Base-by-base conservation (phyloP, 2,329 filamentous ascomycete genomes). In the Arthrinium puccinioides region DNA sequence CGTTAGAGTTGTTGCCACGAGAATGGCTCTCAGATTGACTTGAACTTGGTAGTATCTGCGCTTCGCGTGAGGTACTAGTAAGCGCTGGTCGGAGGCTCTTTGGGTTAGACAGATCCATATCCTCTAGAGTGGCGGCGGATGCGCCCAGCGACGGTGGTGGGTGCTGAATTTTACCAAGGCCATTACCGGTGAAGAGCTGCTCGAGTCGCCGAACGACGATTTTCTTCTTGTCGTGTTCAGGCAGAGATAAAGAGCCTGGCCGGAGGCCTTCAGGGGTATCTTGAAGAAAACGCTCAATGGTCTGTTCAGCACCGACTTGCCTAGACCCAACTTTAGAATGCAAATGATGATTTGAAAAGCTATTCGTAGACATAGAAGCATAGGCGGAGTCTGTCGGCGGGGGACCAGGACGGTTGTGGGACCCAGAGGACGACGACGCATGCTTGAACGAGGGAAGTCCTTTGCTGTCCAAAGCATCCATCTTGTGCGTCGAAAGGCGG, bases 131-230 rank as follows among this genome's bases (percentile, higher is more conserved):
- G 40, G 44, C 40, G 35, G 56, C 58, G 37, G 43, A 53, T 31
- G 43, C 50, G 21, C 61, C 58, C 6, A 53, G 51, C 4, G 50
- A 47, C 14, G 45, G 46, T 13, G 50, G 45, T 67, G 16, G 33
- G 23, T 54, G 52, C 64, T 47, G 45, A 6, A 21, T 16, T 4
- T 43, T 59, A 5, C 63, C 63, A 4, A 56, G 59, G 14, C 71
- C 67, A 51, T 82, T 84, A 3, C 87, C 87, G 0, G 85, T 87
- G 44, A 92, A 94, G 2, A 94, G 69, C 44, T 89, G 84, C 51
- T 94, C 87, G 6, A 94, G 58, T 3, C 84, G 74, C 37, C 77
- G 73, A 3, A 90, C 87, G 0, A 90, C 82, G 15, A 88, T 53
- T 53, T 81, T 87, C 38, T 86, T 87, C 63, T 78, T 87, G 6